phyloP scores from a whole-genome alignment of 78 protist genomes.

The Cavenderia fasciculata region DNA sequence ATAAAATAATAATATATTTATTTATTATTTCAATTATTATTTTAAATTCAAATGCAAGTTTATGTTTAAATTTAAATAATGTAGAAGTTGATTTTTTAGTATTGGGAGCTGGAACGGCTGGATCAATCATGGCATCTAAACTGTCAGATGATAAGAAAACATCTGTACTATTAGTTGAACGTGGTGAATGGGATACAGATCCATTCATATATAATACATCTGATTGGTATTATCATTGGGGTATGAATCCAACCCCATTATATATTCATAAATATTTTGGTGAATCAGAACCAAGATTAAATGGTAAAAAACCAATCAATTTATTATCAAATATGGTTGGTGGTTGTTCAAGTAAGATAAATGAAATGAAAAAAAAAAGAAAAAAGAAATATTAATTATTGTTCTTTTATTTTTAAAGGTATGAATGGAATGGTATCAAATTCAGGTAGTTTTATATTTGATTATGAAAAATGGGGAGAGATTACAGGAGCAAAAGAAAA shows the following conservation, averaged over 20 bases:
- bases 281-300: background rate
- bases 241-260: background rate
- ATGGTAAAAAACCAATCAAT: too few species aligned
- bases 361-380: background rate
- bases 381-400: too few species aligned
- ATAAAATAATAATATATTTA: too few species aligned
- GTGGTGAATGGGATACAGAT: background rate
- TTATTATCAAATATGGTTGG: too few species aligned
- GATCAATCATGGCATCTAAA: background rate
- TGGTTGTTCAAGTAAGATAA: background rate
- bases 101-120: constrained; percentile 2
- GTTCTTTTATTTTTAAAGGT: too few species aligned
- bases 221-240: background rate
- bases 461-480: too few species aligned
- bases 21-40: too few species aligned
- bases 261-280: background rate
- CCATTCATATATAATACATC: background rate
- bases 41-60: background rate
- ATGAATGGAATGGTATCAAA: too few species aligned
- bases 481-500: too few species aligned
- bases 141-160: background rate
- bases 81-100: background rate
- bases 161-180: background rate
- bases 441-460: too few species aligned
- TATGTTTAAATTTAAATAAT: too few species aligned